Base-by-base conservation (phyloP, 129 eudicot species). In the Tagetes patula region DNA sequence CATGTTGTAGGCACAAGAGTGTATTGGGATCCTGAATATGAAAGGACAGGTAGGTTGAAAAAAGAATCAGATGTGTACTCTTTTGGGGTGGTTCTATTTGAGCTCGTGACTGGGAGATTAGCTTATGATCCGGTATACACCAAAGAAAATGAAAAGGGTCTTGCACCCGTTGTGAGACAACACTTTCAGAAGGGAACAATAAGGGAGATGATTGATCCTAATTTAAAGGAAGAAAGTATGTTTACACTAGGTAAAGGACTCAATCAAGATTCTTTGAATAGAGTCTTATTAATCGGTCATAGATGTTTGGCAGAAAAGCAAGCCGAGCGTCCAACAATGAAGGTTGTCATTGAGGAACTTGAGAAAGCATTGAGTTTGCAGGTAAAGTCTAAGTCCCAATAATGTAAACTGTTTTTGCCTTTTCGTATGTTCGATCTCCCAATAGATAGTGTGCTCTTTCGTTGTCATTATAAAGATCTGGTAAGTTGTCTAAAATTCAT, bases 221-320 rank as follows among this genome's bases (percentile, higher is more conserved):
- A 4, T 1, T 38, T 63, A 6, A 38, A n/a, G 3, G 68, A 63
- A 63, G 68, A 13, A 38, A 63, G 4, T 14, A 38, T 6, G 5
- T 62, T 63, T 34, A 33, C 41, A 6, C 32, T 63, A 5, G 38
- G 32, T n/a, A 63, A 38, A 63, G 46, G 68, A n/a, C 68, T 47
- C 47, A 38, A 63, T 38, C 32, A 63, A 38, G 68, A 63, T 37
- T 63, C 68, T 13, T 5, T 63, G 45, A 5, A 63, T 37, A 13
- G 32, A 4, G 37, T 63, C 3, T 2, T 7, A 5, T 2, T 0
- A 63, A 63, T 63, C 2, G 68, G 46, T 14, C 14, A 38, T 63
- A 4, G 2, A 39, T 63, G 68, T 63, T 63, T 63, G 68, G 46
- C 31, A 39, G 68, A 63, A 63, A 38, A 38, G 47, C 68, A 63